These are phyloP conservation scores for Xylaria multiplex DNA, from an alignment of 2,329 filamentous ascomycete species.

Conservation along the genomic window DNA sequence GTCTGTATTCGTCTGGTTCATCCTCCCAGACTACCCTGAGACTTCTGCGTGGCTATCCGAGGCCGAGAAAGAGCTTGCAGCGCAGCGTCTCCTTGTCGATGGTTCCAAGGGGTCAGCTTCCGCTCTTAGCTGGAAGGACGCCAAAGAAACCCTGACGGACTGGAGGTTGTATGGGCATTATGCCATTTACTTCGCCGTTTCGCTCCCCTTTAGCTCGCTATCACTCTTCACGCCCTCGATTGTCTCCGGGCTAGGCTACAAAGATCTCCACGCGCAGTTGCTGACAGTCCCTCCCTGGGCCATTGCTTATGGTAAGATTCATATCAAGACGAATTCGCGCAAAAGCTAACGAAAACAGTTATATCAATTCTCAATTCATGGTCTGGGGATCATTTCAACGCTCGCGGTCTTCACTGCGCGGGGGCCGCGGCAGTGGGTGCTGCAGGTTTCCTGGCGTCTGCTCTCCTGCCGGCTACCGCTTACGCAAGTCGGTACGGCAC, in stretches of 20 bases:
- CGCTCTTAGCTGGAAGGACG: constrained; percentile 72
- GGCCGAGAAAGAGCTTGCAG: constrained; percentile 67
- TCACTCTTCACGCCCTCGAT: constrained; percentile 66
- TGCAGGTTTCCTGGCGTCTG: constrained; percentile 68
- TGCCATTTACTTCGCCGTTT: constrained; percentile 57
- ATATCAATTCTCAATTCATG: constrained; percentile 59
- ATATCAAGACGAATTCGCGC: not conserved
- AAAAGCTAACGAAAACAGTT: constrained; percentile 42
- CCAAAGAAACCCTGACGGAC: constrained; percentile 73
- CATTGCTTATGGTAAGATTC: constrained; percentile 54
- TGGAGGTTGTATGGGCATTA: constrained; percentile 76
- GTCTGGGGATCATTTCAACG: constrained; percentile 71
- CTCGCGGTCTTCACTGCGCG: constrained; percentile 58
- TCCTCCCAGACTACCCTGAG: constrained; percentile 74
- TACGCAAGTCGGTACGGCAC: constrained; percentile 74
- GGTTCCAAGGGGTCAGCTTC: constrained; percentile 68
- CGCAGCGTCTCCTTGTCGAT: constrained; percentile 56
- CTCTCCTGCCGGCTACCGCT: constrained; percentile 67
- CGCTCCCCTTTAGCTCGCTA: constrained; percentile 50
- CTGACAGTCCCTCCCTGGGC: constrained; percentile 75
- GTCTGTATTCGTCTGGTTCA: constrained; percentile 66
- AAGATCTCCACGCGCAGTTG: constrained; percentile 64
- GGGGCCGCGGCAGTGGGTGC: constrained; percentile 57
- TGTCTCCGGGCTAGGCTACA: constrained; percentile 56
- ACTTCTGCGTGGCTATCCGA: constrained; percentile 69